Percentiles rank a stretch among this genome's conserved stretches.
Conservation (phyloP, 2,329 filamentous ascomycete genomes). For the Cercospora beticola region DNA sequence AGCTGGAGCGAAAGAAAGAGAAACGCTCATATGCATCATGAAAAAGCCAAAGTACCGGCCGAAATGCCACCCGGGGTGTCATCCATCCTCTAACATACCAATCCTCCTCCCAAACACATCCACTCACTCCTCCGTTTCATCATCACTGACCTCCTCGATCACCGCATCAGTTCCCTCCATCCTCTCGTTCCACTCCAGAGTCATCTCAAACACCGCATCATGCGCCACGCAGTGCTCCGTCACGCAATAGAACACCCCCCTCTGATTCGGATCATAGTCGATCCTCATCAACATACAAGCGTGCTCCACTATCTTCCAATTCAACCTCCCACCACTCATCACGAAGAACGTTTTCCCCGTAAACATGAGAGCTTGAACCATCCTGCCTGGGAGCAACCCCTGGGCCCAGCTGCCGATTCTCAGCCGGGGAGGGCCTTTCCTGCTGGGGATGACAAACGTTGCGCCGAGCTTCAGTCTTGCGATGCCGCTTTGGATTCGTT, state of each 20-base stretch:
- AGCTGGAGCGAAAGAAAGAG: not conserved
- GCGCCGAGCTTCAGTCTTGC: not conserved
- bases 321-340: not conserved
- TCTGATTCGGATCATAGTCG: not conserved
- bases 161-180: not conserved
- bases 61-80: not conserved
- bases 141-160: not conserved
- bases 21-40: not conserved
- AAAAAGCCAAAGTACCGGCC: not conserved
- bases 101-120: not conserved
- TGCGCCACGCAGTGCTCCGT: not conserved
- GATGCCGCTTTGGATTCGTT: not conserved
- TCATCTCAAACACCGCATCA: constrained; percentile 1
- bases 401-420: not conserved
- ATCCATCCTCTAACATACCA: not conserved
- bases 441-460: not conserved
- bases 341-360: not conserved
- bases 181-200: not conserved
- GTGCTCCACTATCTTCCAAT: not conserved
- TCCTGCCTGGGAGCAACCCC: not conserved
- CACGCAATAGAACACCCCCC: not conserved
- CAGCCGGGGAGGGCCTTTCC: not conserved
- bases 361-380: not conserved
- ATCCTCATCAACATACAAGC: not conserved
- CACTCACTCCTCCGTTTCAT: not conserved